A percentile compares a stretch with the other conserved stretches of the same genome.
Evolutionary conservation across 106 monocot genomes (phyloP).

Genomic region (Allium fistulosum): DNA sequence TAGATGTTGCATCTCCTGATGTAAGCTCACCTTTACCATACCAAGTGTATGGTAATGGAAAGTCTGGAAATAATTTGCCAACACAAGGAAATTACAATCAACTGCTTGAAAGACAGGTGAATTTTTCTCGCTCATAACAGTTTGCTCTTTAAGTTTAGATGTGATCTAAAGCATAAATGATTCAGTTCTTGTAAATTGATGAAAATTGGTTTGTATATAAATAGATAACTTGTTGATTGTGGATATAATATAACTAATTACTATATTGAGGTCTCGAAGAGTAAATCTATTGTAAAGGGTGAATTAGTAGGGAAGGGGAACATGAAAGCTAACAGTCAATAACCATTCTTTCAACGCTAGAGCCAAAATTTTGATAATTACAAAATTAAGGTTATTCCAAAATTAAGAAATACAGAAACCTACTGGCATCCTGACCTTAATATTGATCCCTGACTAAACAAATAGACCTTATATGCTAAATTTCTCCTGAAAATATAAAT

Average conservation of each 20-base stretch:
- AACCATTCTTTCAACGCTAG: too few relatives aligned
- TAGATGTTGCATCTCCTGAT: slow-evolving; percentile 71
- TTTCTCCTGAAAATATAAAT: too few relatives aligned
- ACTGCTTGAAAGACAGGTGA: slow-evolving; percentile 96
- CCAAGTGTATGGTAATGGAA: slow-evolving; percentile 80
- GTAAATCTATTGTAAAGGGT: too few relatives aligned
- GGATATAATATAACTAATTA: neutral
- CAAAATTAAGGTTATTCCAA: too few relatives aligned
- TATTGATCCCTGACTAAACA: too few relatives aligned
- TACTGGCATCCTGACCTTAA: too few relatives aligned
- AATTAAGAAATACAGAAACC: too few relatives aligned
- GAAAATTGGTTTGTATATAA: neutral
- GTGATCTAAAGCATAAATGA: neutral
- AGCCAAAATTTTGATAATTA: too few relatives aligned
- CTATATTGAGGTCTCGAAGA: too few relatives aligned
- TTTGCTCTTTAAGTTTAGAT: neutral
- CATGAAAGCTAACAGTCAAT: too few relatives aligned
- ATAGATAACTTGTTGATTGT: neutral
- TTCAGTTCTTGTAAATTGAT: neutral
- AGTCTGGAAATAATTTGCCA: slow-evolving; percentile 39
- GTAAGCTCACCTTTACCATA: slow-evolving; percentile 78
- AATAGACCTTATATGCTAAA: too few relatives aligned
- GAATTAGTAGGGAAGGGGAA: too few relatives aligned
- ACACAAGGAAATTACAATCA: slow-evolving; percentile 78
- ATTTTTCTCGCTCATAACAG: neutral